Percentiles rank a stretch among this genome's conserved stretches.
These are phyloP conservation scores for Russula griseocarnosa DNA, from an alignment of 768 basidiomycete species.

Conservation along the genomic window DNA sequence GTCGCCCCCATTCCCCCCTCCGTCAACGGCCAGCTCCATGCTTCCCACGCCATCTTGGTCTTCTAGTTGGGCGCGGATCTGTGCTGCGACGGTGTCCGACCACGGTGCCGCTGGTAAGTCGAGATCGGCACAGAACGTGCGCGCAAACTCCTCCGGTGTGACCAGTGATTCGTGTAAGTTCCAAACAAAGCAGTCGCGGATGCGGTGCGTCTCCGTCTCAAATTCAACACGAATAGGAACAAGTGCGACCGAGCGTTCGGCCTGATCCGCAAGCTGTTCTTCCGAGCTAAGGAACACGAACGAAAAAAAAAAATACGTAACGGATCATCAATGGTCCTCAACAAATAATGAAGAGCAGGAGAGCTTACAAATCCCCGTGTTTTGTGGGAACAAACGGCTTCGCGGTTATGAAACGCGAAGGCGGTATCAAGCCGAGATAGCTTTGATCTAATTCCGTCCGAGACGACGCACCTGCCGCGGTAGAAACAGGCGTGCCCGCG, in stretches of 20 bases:
- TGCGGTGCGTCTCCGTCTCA: slow-evolving; percentile 84
- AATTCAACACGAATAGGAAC: slow-evolving; percentile 95
- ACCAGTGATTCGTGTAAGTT: slow-evolving; percentile 86
- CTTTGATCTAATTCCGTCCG: slow-evolving; percentile 74
- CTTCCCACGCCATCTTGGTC: slow-evolving; percentile 81
- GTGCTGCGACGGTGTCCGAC: slow-evolving; percentile 74
- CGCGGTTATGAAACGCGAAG: slow-evolving; percentile 68
- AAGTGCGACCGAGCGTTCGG: slow-evolving; percentile 50
- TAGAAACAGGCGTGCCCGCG: slow-evolving; percentile 36
- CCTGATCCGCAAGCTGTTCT: slow-evolving; percentile 62
- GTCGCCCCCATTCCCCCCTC: slow-evolving; percentile 46
- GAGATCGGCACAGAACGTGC: slow-evolving; percentile 83
- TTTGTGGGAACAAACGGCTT: slow-evolving; percentile 53
- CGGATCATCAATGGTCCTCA: not conserved
- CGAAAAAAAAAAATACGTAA: not conserved
- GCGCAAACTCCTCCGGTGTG: slow-evolving; percentile 81
- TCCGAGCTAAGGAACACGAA: slow-evolving; percentile 34
- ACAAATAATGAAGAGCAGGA: slow-evolving; percentile 7
- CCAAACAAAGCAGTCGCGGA: slow-evolving; percentile 96
- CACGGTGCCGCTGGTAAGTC: slow-evolving; percentile 65
- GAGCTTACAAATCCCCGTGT: slow-evolving; percentile 74
- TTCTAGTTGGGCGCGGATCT: slow-evolving; percentile 88
- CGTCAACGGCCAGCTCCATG: slow-evolving; percentile 67
- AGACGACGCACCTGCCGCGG: slow-evolving; percentile 11
- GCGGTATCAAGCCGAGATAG: slow-evolving; percentile 84